Conservation (phyloP, 768 basidiomycete genomes). For the Lanmaoa pseudosensibilis region DNA sequence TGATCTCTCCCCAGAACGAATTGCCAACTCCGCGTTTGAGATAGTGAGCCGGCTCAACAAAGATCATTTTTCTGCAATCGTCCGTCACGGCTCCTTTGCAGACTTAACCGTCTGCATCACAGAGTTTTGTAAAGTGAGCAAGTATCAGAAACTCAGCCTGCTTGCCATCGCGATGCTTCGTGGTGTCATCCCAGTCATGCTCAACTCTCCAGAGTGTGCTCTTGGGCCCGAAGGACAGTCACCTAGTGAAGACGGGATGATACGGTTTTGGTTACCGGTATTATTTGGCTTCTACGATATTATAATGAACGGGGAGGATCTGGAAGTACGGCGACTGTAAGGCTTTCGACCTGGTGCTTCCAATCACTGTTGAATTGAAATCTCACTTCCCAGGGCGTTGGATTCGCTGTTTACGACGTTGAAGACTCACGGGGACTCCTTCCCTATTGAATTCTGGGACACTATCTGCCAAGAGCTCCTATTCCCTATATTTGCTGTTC, state of each 20-base stretch:
- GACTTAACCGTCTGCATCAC: constrained; percentile 97
- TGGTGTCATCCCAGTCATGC: constrained; percentile 89
- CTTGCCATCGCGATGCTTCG: constrained; percentile 96
- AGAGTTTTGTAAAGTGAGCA: constrained; percentile 99
- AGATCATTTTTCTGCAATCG: constrained; percentile 88
- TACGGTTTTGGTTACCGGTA: constrained; percentile 96
- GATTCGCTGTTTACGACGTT: constrained; percentile 94
- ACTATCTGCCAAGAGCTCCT: constrained; percentile 94
- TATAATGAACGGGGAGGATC: constrained; percentile 98
- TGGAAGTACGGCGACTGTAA: constrained; percentile 95
- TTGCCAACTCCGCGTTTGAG: constrained; percentile 93
- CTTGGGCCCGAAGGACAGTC: constrained; percentile 34
- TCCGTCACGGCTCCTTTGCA: constrained; percentile 91
- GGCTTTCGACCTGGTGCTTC: constrained; percentile 32
- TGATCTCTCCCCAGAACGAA: constrained; percentile 58
- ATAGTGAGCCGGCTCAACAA: constrained; percentile 89
- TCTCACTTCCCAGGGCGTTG: constrained; percentile 63
- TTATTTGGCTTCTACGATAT: constrained; percentile 99
- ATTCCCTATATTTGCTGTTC: constrained; percentile 96
- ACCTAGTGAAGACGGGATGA: constrained; percentile 81
- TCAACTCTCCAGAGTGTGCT: constrained; percentile 72
- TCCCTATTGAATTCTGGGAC: constrained; percentile 94
- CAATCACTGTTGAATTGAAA: constrained; percentile 9
- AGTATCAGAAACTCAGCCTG: constrained; percentile 97
- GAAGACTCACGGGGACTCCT: constrained; percentile 83